Evolutionary conservation across 805 yeast genomes (phyloP).

Genomic region (Monosporozyma servazzii): DNA sequence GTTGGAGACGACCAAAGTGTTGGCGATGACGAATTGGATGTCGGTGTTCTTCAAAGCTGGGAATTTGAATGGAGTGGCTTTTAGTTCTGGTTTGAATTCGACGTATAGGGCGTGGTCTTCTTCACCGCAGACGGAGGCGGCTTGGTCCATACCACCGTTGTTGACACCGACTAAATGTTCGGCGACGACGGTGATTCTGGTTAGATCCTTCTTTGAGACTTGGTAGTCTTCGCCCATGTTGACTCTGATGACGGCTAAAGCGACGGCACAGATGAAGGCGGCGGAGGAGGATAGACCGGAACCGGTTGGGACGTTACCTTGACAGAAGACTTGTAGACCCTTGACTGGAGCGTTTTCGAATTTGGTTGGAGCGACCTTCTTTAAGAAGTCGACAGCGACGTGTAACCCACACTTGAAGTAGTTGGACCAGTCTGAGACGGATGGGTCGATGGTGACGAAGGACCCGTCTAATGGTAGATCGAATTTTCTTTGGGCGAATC

Average conservation of each 20-base stretch:
- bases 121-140: constrained; percentile 61
- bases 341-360: constrained; percentile 27
- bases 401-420: constrained; percentile 58
- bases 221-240: constrained; percentile 34
- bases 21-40: constrained; percentile 51
- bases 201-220: constrained; percentile 43
- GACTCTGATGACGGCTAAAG: constrained; percentile 46
- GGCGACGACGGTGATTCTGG: constrained; percentile 51
- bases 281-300: constrained; percentile 66
- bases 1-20: constrained; percentile 52
- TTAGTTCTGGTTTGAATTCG: constrained; percentile 50
- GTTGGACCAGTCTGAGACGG: constrained; percentile 51
- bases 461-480: constrained; percentile 35
- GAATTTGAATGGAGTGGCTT: constrained; percentile 45
- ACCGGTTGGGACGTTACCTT: constrained; percentile 65
- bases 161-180: constrained; percentile 69
- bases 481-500: constrained; percentile 31
- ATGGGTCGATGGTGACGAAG: constrained; percentile 39
- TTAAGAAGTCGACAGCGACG: constrained; percentile 46
- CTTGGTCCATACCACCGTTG: constrained; percentile 76
- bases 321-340: constrained; percentile 45
- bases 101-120: constrained; percentile 48
- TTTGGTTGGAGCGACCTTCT: constrained; percentile 25
- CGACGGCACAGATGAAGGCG: constrained; percentile 58
- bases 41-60: constrained; percentile 37